phyloP scores from a whole-genome alignment of 139 green algal species.

The Deuterostichococcus epilithicus region DNA sequence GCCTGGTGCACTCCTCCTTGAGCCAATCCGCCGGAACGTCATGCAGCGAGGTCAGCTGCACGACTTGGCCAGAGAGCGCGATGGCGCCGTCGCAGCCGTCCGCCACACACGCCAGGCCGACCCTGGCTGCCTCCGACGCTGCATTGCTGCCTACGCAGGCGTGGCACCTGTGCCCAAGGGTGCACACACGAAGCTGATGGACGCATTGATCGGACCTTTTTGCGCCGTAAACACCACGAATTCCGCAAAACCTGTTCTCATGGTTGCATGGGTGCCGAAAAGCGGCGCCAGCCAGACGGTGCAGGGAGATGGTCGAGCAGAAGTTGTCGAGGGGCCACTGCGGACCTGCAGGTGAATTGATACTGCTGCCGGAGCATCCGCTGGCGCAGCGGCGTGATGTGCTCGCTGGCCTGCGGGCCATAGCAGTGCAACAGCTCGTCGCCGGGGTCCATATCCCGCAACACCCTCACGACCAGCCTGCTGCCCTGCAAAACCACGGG shows the following conservation, averaged over 20 bases:
- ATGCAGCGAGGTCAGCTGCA: constrained; percentile 7
- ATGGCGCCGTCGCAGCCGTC: constrained; percentile 11
- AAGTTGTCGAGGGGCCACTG: constrained; percentile 10
- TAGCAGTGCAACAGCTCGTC: constrained; percentile 30
- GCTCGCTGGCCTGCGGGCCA: constrained; percentile 29
- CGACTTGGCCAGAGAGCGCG: background rate
- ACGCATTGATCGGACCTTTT: background rate
- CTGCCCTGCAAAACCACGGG: background rate
- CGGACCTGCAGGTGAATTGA: constrained; percentile 29
- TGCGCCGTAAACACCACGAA: background rate
- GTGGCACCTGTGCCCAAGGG: background rate
- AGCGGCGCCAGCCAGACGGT: background rate
- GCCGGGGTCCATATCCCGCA: constrained; percentile 2
- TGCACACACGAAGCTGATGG: background rate
- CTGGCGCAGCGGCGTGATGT: constrained; percentile 13
- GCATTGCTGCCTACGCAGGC: background rate
- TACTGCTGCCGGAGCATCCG: constrained; percentile 24
- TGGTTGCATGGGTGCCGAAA: background rate
- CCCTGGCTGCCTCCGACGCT: background rate
- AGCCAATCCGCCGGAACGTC: constrained; percentile 4
- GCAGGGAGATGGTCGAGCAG: background rate
- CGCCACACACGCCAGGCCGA: constrained; percentile 11
- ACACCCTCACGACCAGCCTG: background rate
- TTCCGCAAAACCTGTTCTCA: background rate
- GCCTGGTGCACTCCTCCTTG: constrained; percentile 5